phyloP scores from a whole-genome alignment of 2,329 filamentous ascomycete genomes.

The Pestalotiopsis sp. region DNA sequence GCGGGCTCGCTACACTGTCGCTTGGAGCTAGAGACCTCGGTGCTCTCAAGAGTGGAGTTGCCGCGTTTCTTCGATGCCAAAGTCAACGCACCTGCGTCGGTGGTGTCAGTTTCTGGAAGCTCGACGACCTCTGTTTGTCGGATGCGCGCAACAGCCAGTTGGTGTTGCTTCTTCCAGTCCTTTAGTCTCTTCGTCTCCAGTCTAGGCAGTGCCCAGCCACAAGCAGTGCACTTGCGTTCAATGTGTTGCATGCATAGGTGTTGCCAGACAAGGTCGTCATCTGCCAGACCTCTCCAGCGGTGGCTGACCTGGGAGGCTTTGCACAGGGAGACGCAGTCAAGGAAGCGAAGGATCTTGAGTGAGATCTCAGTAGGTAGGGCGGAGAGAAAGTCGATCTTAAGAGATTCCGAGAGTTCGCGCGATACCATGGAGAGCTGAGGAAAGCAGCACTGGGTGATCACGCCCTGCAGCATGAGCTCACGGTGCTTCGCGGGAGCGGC shows the following conservation, averaged over 20 bases:
- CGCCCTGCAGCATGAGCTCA: constrained; percentile 93
- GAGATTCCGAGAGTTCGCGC: constrained; percentile 85
- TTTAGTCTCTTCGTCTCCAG: constrained; percentile 85
- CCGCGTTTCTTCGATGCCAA: constrained; percentile 32
- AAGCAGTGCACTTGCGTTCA: constrained; percentile 82
- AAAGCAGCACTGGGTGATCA: constrained; percentile 96
- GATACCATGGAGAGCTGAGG: constrained; percentile 94
- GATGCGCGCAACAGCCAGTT: constrained; percentile 48
- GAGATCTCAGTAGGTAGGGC: constrained; percentile 88
- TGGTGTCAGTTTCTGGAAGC: constrained; percentile 13
- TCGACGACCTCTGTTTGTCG: constrained; percentile 21
- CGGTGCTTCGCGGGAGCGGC: constrained; percentile 91
- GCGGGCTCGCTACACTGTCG: constrained; percentile 30
- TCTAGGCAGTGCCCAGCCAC: constrained; percentile 90
- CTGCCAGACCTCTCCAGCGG: constrained; percentile 85
- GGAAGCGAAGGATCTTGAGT: constrained; percentile 88
- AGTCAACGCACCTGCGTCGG: constrained; percentile 1
- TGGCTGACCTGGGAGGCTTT: constrained; percentile 93
- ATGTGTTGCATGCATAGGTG: constrained; percentile 95
- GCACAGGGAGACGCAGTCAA: constrained; percentile 92
- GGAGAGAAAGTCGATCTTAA: constrained; percentile 94
- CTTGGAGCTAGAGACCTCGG: constrained; percentile 26
- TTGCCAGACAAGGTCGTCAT: constrained; percentile 97
- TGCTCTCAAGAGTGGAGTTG: constrained; percentile 27
- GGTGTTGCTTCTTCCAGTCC: constrained; percentile 83